Evolutionary conservation across 106 monocot species (phyloP), one percentile per base, ranked within the genome.

Genomic region (Agapanthus africanus): DNA sequence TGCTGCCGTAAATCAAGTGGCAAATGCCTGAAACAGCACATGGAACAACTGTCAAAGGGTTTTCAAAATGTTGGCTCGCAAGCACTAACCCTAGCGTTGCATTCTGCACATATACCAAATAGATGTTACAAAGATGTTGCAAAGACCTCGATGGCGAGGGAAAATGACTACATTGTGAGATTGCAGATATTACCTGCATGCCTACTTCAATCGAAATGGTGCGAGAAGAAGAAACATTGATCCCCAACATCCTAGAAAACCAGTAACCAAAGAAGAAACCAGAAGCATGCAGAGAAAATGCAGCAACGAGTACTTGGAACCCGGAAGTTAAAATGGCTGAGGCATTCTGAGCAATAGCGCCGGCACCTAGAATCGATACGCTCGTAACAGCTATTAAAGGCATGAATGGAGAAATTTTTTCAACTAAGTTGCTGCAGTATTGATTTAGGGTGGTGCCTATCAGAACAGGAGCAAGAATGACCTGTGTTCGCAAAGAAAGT

Each of bases 141-240:
- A n/a, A 31, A 31, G 19, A 28, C 11, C 28, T 59, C 59, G 14
- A 11, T 13, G 11, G 3, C 52, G 13, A 59, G 5, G 11, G 15
- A 39, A 39, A 8, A n/a, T 15, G 33, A 34, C 2, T 15, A 36
- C 16, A 34, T 19, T 34, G 4, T 35, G 0, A 18, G 16, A 15
- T 25, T 64, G 37, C 22, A 64, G 11, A 2, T 65, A 11, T 4
- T 71, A 93, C 90, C 87, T 93, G 91, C 91, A 95, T 95, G 63
- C 95, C 95, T 63, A 95, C 95, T 66, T 95, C 95, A 25, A 95
- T 88, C 0, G 95, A 95, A 59, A 91, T 91, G 2, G 95, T 91
- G 5, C 95, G 76, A 0, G 95, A 81, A 49, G 85, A 85, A 38
- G 83, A 75, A 6, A 75, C 81, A 67, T 85, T 82, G 34, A 88